Percentiles rank a stretch among this genome's conserved stretches.
Conservation (phyloP, 2,329 filamentous ascomycete genomes). For the Colletotrichum costaricense region DNA sequence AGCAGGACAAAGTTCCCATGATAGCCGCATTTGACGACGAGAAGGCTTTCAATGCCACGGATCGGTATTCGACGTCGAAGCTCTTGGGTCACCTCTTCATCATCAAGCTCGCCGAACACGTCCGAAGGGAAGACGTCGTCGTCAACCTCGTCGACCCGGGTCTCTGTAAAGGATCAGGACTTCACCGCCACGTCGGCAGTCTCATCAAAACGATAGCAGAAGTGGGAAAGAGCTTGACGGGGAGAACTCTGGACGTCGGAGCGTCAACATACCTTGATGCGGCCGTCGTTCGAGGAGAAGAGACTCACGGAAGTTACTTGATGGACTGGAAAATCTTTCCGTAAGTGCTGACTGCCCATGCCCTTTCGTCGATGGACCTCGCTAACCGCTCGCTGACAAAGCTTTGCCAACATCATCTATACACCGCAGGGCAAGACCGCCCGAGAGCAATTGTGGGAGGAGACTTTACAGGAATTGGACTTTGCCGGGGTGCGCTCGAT, state of each 20-base stretch:
- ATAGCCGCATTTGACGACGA: conserved; percentile 45
- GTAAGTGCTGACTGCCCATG: conserved; percentile 45
- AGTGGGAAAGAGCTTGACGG: conserved; percentile 39
- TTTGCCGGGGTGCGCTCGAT: conserved; percentile 37
- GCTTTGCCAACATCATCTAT: conserved; percentile 29
- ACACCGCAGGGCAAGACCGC: conserved; percentile 25
- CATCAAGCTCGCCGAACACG: conserved; percentile 48
- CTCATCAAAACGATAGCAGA: background rate
- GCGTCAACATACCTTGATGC: conserved; percentile 60
- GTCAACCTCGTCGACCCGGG: conserved; percentile 61
- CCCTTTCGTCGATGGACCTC: background rate
- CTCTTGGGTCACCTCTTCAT: conserved; percentile 48
- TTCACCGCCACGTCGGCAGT: conserved; percentile 45
- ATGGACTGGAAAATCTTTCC: conserved; percentile 58
- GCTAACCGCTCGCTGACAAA: conserved; percentile 41
- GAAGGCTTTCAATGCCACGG: conserved; percentile 34
- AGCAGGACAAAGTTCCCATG: conserved; percentile 36
- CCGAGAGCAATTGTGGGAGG: conserved; percentile 32
- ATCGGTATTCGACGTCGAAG: conserved; percentile 44
- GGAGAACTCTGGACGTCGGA: conserved; percentile 47
- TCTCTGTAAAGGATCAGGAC: conserved; percentile 52
- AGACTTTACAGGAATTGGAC: conserved; percentile 36
- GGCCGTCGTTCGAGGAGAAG: conserved; percentile 53
- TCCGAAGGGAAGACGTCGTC: conserved; percentile 52
- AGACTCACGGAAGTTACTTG: conserved; percentile 60